Base-by-base conservation (phyloP, 108 stramenopile genomes). In the Heterococcus sp. region DNA sequence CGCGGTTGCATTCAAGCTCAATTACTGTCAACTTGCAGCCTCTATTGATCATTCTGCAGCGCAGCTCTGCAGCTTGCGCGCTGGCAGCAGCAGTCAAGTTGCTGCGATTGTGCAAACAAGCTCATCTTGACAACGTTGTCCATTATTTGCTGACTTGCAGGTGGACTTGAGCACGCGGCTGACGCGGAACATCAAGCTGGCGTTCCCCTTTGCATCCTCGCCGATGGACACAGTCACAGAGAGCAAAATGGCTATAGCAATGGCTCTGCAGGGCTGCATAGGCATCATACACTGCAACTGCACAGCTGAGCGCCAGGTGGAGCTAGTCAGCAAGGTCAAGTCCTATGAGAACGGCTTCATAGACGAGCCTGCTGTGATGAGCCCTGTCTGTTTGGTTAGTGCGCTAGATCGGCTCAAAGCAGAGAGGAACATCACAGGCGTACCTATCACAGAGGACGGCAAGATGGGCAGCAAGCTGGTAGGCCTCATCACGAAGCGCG, bases 331-430 rank as follows among this genome's bases (percentile, higher is more conserved):
- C 35, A 93, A 88, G 71, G 99, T 99, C 34, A 99, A 99, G 86
- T 89, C 90, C 67, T 99, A 90, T 88, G 96, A 98, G 88, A 99
- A 98, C 83, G 99, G 99, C 33, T 99, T 99, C 92, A 99, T 99
- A 82, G 89, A 91, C 3, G 95, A 95, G 73, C 99, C 99, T 33
- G 89, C 95, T 46, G 96, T 95, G 72, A 89, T 99, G 39, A 87
- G 89, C 33, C 97, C 97, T 0, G 87, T 93, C 8, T 72, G 87
- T 78, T 97, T 96, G 11, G 90, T 95, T 31, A 90, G 83, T 14
- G 96, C 97, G 86, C 95, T 97, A 2, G 88, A 92, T 46, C 68
- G 69, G 34, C 37, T 71, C 35, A 85, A 69, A 64, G 40, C 66
- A 34, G 73, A 68, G 38, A 28, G 75, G 2, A 76, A 76, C 75